Evolutionary conservation across 83 land plant genomes (phyloP), one percentile per base, ranked within the genome.

Genomic region (Picea mariana): DNA sequence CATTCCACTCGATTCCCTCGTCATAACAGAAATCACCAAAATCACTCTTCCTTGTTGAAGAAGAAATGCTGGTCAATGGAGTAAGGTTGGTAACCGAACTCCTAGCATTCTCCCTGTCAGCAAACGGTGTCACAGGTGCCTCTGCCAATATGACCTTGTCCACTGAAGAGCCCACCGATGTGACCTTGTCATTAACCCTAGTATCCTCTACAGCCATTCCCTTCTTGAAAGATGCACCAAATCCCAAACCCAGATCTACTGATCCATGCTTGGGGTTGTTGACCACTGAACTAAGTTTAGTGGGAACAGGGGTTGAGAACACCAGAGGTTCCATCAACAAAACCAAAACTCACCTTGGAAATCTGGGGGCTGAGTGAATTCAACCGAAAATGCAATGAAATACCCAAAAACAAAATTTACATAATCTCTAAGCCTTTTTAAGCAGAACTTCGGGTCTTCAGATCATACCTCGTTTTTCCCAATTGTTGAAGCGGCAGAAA

Each of bases 111-210:
- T 73, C 77, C 47, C 77, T 73, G 11, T 40, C 38, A 20, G 58
- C 47, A 73, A 73, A 52, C 3, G 77, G 77, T 44, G 77, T 73
- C 58, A 44, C 77, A 44, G 77, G 77, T 73, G 77, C 77, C 55
- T 73, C 77, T 44, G 24, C 58, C 26, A 73, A 44, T 44, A 44
- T n/a, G 21, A 0, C 58, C 77, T 23, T 44, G 24, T 73, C 58
- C 21, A 34, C 9, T n/a, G 47, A 73, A 18, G 24, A 38, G 23
- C 40, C 77, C 21, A 42, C 58, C 24, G 44, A n/a, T 73, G 77
- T 73, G 24, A 0, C 77, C 58, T 23, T 44, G 4, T 73, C 58
- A 9, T 44, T 44, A 73, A 73, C 58, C 77, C 77, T 44, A 21
- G 9, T 9, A 9, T 52, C 77, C 47, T 73, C 77, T 44, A 52